A percentile compares a stretch with the other conserved stretches of the same genome.
Conservation (phyloP, 129 eudicot genomes). For the Artemisia tridentata region DNA sequence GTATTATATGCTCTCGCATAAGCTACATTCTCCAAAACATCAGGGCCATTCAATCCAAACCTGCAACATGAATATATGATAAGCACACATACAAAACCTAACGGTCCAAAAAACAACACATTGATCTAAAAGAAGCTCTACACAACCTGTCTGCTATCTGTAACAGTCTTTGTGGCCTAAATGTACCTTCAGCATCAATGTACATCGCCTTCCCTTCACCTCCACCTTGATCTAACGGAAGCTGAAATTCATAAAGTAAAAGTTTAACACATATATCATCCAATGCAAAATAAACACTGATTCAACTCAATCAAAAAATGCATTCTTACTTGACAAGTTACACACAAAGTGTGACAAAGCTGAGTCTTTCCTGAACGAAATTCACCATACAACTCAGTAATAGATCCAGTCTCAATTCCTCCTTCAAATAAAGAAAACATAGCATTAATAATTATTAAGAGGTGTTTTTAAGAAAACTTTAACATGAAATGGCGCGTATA, state of each 20-base stretch:
- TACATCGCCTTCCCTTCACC: slow-evolving; percentile 99
- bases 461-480: not conserved
- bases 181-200: slow-evolving; percentile 97
- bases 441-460: not conserved
- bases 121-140: not conserved
- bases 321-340: slow-evolving; percentile 77
- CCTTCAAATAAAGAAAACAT: slow-evolving; percentile 36
- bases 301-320: not conserved
- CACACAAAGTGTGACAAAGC: slow-evolving; percentile 91
- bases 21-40: slow-evolving; percentile 94
- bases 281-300: not conserved
- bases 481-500: not conserved
- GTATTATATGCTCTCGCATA: slow-evolving; percentile 97
- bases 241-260: slow-evolving; percentile 39
- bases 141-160: slow-evolving; percentile 89
- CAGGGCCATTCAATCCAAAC: slow-evolving; percentile 81
- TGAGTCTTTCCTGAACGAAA: slow-evolving; percentile 97
- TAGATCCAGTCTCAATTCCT: slow-evolving; percentile 91
- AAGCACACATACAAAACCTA: not conserved
- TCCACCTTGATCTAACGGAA: slow-evolving; percentile 95
- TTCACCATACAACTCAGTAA: slow-evolving; percentile 90
- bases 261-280: not conserved
- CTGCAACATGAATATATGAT: slow-evolving; percentile 37
- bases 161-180: slow-evolving; percentile 90
- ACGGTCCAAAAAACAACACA: not conserved